These are phyloP conservation scores for Paramecium caudatum DNA, from an alignment of 73 alveolate species.

Conservation along the genomic window DNA sequence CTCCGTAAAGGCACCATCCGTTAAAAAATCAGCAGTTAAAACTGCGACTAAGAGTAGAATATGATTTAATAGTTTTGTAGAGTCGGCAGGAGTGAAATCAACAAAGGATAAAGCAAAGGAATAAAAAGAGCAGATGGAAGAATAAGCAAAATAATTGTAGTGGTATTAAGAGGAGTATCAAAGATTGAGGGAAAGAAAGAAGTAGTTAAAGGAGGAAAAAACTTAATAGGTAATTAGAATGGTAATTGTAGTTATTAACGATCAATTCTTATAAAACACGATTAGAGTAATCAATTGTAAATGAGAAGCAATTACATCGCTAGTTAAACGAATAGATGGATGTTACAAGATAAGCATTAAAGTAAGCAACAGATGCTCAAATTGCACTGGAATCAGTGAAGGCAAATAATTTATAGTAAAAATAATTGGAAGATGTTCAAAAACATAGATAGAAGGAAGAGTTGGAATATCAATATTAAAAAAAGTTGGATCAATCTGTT, in stretches of 20 bases:
- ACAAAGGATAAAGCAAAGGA: conserved; percentile 32
- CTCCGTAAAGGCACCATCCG: too few relatives aligned
- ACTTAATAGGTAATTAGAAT: not conserved
- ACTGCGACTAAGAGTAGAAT: not conserved
- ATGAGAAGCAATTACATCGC: not conserved
- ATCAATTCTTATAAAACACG: not conserved
- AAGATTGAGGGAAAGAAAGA: not conserved
- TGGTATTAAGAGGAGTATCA: conserved; percentile 35
- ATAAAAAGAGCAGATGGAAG: conserved; percentile 16
- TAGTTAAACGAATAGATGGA: conserved; percentile 58
- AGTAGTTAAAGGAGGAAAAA: conserved; percentile 32
- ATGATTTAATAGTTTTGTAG: not conserved
- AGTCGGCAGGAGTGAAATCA: not conserved
- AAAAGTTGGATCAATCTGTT: conserved; percentile 1
- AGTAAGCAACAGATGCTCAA: conserved; percentile 48
- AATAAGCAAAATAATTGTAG: not conserved
- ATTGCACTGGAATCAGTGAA: not conserved
- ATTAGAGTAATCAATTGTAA: not conserved
- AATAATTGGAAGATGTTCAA: not conserved
- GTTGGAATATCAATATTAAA: not conserved
- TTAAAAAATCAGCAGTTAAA: not conserved
- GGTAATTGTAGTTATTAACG: not conserved
- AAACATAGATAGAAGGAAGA: conserved; percentile 10
- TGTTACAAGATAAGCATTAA: conserved; percentile 67
- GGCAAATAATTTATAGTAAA: not conserved